These are phyloP conservation scores for Lagerstroemia speciosa DNA, from an alignment of 345 rosid species.

Conservation along the genomic window DNA sequence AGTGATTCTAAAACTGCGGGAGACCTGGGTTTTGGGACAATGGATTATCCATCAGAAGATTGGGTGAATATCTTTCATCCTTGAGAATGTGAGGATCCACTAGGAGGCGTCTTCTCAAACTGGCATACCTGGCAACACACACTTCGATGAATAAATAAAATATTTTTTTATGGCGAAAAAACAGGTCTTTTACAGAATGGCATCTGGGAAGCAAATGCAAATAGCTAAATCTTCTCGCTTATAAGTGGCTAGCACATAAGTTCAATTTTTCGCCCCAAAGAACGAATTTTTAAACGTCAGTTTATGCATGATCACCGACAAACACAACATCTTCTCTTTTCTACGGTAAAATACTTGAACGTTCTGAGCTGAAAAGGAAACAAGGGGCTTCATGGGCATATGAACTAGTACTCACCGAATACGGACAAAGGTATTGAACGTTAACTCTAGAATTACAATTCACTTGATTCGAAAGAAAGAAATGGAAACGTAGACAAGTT, in stretches of 20 bases:
- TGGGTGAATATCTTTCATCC: constrained; percentile 11
- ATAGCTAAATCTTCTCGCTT: background rate
- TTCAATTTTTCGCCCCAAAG: background rate
- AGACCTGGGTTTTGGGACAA: constrained; percentile 9
- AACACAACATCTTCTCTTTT: background rate
- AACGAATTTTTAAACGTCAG: background rate
- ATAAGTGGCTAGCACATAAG: background rate
- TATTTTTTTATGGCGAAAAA: background rate
- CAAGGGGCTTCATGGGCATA: background rate
- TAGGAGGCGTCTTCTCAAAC: constrained; percentile 10
- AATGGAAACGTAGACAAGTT: background rate
- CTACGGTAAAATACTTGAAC: too few species aligned
- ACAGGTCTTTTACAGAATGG: background rate
- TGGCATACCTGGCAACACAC: constrained; percentile 4
- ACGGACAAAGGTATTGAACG: background rate
- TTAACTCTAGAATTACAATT: background rate
- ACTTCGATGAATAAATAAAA: background rate
- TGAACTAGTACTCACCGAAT: background rate
- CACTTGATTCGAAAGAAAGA: background rate
- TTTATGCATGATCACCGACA: background rate
- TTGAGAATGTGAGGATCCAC: constrained; percentile 12
- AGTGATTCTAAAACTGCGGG: background rate
- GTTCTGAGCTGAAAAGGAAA: background rate
- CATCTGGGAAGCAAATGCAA: background rate
- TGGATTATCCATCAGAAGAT: constrained; percentile 12